These are phyloP conservation scores for Pyrenochaeta sp. DNA, from an alignment of 2,329 filamentous ascomycete species.

Conservation along the genomic window DNA sequence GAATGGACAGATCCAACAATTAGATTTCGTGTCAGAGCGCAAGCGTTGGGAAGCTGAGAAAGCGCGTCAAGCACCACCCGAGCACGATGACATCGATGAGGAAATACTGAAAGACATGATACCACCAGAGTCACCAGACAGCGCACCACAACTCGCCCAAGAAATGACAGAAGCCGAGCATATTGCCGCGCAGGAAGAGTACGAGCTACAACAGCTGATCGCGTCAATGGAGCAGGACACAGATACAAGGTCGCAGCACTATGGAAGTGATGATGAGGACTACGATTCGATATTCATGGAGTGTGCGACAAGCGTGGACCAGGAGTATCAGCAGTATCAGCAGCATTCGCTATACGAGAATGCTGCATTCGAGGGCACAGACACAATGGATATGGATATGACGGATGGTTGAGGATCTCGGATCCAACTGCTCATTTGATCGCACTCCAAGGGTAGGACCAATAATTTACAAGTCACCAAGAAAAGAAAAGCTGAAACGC, in stretches of 20 bases:
- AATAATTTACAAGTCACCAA: neutral
- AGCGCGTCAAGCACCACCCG: constrained; percentile 50
- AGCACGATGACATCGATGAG: constrained; percentile 35
- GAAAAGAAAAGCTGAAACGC: neutral
- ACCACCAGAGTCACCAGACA: constrained; percentile 8
- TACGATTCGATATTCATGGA: constrained; percentile 73
- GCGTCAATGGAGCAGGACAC: constrained; percentile 51
- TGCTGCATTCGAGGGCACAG: constrained; percentile 20
- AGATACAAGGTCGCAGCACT: constrained; percentile 39
- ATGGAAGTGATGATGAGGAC: constrained; percentile 66
- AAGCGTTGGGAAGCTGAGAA: constrained; percentile 57
- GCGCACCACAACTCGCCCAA: constrained; percentile 17
- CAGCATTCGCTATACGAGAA: constrained; percentile 23
- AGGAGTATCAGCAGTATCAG: constrained; percentile 48
- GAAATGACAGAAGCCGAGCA: constrained; percentile 50
- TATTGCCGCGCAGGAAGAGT: constrained; percentile 53
- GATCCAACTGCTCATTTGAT: neutral
- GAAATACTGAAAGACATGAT: constrained; percentile 26
- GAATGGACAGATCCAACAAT: constrained; percentile 53
- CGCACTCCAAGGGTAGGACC: neutral
- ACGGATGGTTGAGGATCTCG: constrained; percentile 25
- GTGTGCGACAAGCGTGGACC: constrained; percentile 56
- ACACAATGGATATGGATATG: constrained; percentile 52
- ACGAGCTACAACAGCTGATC: constrained; percentile 56
- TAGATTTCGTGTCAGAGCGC: constrained; percentile 56